Conservation (phyloP, 192 early-diverging fungal species). For the Hyaloraphidium curvatum region DNA sequence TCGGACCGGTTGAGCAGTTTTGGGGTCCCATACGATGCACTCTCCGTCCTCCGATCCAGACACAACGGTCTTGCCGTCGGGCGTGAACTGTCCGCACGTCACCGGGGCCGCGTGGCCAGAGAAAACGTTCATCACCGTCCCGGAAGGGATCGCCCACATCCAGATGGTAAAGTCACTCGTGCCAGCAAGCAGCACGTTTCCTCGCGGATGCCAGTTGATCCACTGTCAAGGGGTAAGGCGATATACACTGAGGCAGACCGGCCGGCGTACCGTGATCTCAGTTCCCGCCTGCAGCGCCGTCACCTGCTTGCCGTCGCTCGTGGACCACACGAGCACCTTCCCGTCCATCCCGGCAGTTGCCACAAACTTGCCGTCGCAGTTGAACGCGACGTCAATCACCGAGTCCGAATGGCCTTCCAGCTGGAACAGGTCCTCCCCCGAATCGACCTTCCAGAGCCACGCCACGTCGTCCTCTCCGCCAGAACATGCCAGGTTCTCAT, state of each 20-base stretch:
- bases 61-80: slow-evolving; percentile 73
- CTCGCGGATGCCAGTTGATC: slow-evolving; percentile 91
- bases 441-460: slow-evolving; percentile 72
- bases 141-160: slow-evolving; percentile 89
- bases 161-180: slow-evolving; percentile 73
- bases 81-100: slow-evolving; percentile 73
- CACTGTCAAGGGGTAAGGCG: slow-evolving; percentile 31
- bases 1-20: slow-evolving; percentile 44
- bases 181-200: slow-evolving; percentile 76
- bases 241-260: background rate
- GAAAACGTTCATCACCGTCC: slow-evolving; percentile 87
- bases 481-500: slow-evolving; percentile 43
- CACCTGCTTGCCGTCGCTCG: slow-evolving; percentile 28
- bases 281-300: slow-evolving; percentile 64
- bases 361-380: slow-evolving; percentile 57
- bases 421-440: slow-evolving; percentile 51
- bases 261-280: slow-evolving; percentile 53
- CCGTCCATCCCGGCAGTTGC: slow-evolving; percentile 96
- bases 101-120: slow-evolving; percentile 67
- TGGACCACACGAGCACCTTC: slow-evolving; percentile 52
- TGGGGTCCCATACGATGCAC: slow-evolving; percentile 84
- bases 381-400: slow-evolving; percentile 63
- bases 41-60: slow-evolving; percentile 67
- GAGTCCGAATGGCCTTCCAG: slow-evolving; percentile 67
- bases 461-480: slow-evolving; percentile 89